Conservation (phyloP, 2,329 filamentous ascomycete genomes). For the Fusarium citri region DNA sequence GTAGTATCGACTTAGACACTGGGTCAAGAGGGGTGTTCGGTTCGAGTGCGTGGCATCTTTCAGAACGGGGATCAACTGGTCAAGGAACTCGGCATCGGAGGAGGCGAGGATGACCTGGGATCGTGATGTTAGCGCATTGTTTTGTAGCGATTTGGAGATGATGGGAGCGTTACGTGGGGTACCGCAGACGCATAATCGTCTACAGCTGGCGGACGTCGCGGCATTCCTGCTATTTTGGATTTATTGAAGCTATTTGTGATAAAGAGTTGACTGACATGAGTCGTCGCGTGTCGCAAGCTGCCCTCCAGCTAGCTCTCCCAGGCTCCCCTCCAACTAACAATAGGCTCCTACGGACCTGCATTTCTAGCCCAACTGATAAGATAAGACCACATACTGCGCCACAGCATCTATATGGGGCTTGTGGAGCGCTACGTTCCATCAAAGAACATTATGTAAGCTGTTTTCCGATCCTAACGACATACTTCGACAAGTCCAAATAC, state of each 20-base stretch:
- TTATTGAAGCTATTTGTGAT: constrained; percentile 19
- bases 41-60: constrained; percentile 87
- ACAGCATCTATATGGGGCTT: not conserved
- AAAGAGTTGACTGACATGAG: constrained; percentile 19
- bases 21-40: constrained; percentile 77
- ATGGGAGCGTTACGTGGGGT: constrained; percentile 53
- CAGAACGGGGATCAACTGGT: constrained; percentile 93
- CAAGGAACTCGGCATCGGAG: constrained; percentile 92
- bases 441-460: not conserved
- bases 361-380: not conserved
- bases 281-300: constrained; percentile 38
- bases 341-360: not conserved
- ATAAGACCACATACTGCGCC: not conserved
- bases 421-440: not conserved
- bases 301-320: constrained; percentile 11
- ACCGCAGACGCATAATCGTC: constrained; percentile 62
- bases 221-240: constrained; percentile 51
- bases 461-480: not conserved
- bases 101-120: constrained; percentile 88
- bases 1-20: constrained; percentile 78
- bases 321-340: constrained; percentile 19
- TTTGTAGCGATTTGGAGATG: constrained; percentile 18
- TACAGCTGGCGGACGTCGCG: constrained; percentile 58
- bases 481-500: not conserved
- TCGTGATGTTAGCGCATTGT: constrained; percentile 18